These are phyloP conservation scores for Quercus phellos DNA, from an alignment of 331 rosid species.

Conservation along the genomic window DNA sequence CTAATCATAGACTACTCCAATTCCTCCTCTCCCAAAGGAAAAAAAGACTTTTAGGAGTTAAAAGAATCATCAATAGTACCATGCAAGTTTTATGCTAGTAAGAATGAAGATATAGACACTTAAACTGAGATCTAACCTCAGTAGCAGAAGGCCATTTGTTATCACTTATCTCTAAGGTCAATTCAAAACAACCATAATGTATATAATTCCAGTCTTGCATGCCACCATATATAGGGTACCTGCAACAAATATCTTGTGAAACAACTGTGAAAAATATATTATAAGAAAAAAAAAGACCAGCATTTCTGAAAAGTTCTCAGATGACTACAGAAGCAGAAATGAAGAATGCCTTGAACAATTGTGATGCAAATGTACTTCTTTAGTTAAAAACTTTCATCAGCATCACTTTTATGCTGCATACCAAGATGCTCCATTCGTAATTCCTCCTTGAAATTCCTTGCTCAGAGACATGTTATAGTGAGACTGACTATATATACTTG, in stretches of 20 bases:
- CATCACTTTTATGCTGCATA: conserved; percentile 32
- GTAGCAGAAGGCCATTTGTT: conserved; percentile 84
- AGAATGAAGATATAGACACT: not conserved
- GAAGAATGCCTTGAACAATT: not conserved
- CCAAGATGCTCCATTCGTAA: conserved; percentile 91
- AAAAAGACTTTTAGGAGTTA: not conserved
- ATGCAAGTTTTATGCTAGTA: not conserved
- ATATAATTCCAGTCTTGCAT: conserved; percentile 99
- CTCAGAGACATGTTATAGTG: conserved; percentile 87
- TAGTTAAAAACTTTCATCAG: conserved; percentile 4
- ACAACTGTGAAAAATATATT: conserved; percentile 21
- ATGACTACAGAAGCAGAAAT: not conserved
- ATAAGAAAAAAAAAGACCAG: not conserved
- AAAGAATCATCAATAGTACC: not conserved
- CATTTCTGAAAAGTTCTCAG: not conserved
- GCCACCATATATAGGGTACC: conserved; percentile 98
- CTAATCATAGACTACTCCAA: not conserved
- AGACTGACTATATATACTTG: conserved; percentile 76
- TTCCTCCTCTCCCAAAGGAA: not conserved
- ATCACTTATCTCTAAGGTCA: conserved; percentile 85
- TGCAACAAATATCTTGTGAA: conserved; percentile 37
- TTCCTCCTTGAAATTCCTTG: conserved; percentile 74
- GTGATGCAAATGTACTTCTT: not conserved
- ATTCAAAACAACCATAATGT: conserved; percentile 81
- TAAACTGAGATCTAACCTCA: conserved; percentile 49